Base-by-base conservation (phyloP, 352 stramenopile species). In the Aphanomyces cochlioides region DNA sequence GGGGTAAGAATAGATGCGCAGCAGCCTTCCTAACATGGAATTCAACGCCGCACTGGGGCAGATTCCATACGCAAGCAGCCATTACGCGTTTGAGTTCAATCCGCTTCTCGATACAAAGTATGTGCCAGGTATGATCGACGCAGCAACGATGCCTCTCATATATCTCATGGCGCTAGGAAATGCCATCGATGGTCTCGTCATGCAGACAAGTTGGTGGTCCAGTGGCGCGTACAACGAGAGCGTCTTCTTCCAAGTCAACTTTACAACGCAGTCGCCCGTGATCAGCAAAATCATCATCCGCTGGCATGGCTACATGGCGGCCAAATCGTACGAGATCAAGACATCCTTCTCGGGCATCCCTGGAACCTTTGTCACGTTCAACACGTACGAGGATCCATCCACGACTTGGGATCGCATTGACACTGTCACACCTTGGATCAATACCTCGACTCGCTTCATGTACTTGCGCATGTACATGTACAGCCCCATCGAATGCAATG, bases 161-260 rank as follows among this genome's bases (percentile, higher is more conserved):
- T 53, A 2, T n/a, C 45, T 15, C 13, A 2, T n/a, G 13, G 45
- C 7, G 17, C 10, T 41, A 69, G 63, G 77, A 40, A 90, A 90
- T 56, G 85, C 82, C 19, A 85, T 90, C 72, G 85, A 93, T 66
- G 85, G 85, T 28, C 86, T 92, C 50, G 63, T 82, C 4, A 77
- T 80, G 61, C 74, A 87, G 65, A 90, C 79, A 64, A 93, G 85
- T 60, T 93, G 85, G 85, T 93, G 85, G 85, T 89, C 84, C 3
- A 79, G 78, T 4, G 85, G 82, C 41, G 77, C 85, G 50, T 72
- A 81, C 48, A 60, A 74, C 43, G 75, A 87, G 45, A 64, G 72
- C 8, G 74, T 88, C 2, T 93, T 85, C 71, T 93, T 84, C 80
- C 85, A 93, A 74, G 73, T 91, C 17, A 91, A 93, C 67, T 76